Conservation (phyloP, 352 stramenopile genomes). For the Saprolegnia parasitica region DNA sequence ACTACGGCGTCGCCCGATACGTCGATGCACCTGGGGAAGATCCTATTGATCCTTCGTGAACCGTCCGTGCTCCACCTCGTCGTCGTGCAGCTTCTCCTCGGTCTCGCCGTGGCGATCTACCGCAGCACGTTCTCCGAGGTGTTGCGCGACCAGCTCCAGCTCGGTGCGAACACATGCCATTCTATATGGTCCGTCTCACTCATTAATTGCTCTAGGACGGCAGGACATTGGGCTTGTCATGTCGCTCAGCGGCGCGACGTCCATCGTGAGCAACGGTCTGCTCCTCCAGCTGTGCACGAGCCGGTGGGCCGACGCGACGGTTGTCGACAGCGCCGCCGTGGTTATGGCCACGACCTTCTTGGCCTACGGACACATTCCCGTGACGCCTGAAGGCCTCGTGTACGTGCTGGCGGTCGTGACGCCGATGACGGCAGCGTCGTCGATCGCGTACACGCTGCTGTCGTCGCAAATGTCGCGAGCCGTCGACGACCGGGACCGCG, state of each 20-base stretch:
- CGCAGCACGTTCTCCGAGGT: constrained; percentile 22
- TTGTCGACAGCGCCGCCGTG: background rate
- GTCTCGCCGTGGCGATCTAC: constrained; percentile 11
- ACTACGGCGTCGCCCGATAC: background rate
- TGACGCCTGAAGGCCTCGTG: background rate
- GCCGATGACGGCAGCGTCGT: constrained; percentile 25
- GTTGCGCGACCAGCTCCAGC: background rate
- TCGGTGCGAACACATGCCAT: background rate
- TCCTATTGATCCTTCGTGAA: background rate
- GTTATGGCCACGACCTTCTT: background rate
- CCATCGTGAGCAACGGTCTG: constrained; percentile 26
- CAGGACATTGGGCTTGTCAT: constrained; percentile 14
- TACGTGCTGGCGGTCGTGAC: constrained; percentile 24
- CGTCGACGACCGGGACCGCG: constrained; percentile 18
- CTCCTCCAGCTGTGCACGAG: constrained; percentile 22
- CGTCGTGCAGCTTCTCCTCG: constrained; percentile 7
- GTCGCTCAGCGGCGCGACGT: constrained; percentile 1
- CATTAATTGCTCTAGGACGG: background rate
- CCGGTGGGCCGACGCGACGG: constrained; percentile 7
- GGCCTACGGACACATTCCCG: background rate
- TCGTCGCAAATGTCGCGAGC: constrained; percentile 30
- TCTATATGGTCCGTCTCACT: background rate
- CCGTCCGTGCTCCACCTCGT: background rate
- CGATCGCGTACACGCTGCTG: constrained; percentile 31
- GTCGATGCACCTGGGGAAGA: constrained; percentile 5